Conservation (phyloP, 805 yeast genomes). For the Nakazawaea siamensis region DNA sequence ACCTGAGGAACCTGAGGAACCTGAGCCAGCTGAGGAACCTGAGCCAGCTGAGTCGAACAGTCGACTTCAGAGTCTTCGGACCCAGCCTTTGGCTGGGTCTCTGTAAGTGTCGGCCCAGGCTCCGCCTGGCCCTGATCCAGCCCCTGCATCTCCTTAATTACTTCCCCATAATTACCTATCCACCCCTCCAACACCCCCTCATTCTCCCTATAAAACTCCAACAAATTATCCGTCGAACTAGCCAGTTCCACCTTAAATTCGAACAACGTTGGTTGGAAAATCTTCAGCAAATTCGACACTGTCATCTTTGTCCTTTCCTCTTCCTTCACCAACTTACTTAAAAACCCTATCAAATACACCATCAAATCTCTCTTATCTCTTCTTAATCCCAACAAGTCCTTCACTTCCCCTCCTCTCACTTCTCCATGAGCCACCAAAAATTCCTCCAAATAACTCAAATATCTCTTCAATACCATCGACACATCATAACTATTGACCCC, state of each 20-base stretch:
- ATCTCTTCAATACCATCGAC: conserved; percentile 27
- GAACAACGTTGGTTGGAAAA: conserved; percentile 29
- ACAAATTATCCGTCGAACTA: conserved; percentile 18
- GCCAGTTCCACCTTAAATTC: conserved; percentile 21
- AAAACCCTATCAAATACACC: conserved; percentile 20
- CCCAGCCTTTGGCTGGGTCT: too few relatives aligned
- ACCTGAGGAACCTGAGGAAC: too few relatives aligned
- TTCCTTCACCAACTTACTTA: conserved; percentile 15
- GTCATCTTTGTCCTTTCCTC: conserved; percentile 27
- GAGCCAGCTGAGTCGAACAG: too few relatives aligned
- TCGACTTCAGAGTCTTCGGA: too few relatives aligned
- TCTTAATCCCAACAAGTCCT: too few relatives aligned
- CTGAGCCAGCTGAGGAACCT: too few relatives aligned
- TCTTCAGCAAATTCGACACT: conserved; percentile 26
- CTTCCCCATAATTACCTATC: conserved; percentile 16
- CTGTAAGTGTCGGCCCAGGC: too few relatives aligned
- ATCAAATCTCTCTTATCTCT: too few relatives aligned
- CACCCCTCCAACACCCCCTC: conserved; percentile 19
- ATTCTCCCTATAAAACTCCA: conserved; percentile 20
- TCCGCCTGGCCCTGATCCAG: conserved; percentile 1
- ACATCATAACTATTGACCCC: conserved; percentile 21
- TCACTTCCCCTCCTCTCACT: too few relatives aligned
- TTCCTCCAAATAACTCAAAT: conserved; percentile 22
- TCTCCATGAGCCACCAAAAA: conserved; percentile 18
- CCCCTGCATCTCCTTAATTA: too few relatives aligned